These are phyloP conservation scores for Boletus barrowsii DNA, from an alignment of 768 basidiomycete species.

Conservation along the genomic window DNA sequence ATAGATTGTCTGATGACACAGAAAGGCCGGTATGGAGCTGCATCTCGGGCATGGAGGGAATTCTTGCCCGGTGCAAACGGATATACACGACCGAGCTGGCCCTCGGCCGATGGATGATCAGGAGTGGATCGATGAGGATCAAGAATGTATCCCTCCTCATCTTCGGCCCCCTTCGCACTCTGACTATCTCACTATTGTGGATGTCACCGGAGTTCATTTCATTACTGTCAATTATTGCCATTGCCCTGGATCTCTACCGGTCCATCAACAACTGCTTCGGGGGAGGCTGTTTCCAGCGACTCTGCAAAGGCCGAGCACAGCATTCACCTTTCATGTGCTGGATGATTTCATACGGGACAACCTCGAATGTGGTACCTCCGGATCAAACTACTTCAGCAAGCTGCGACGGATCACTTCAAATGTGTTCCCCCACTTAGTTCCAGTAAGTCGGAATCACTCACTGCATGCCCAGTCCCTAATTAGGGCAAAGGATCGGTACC, in stretches of 20 bases:
- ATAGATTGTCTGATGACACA: too few relatives aligned
- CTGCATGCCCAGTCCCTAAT: too few relatives aligned
- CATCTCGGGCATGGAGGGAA: too few relatives aligned
- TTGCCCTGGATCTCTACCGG: background rate
- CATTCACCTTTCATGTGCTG: constrained; percentile 17
- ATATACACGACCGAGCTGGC: too few relatives aligned
- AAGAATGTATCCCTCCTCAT: too few relatives aligned
- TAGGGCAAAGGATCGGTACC: constrained; percentile 11
- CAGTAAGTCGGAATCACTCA: background rate
- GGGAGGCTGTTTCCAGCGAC: background rate
- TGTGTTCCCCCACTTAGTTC: background rate
- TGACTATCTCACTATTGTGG: too few relatives aligned
- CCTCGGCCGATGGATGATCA: too few relatives aligned
- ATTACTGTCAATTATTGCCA: background rate
- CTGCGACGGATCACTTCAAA: background rate
- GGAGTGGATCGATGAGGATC: too few relatives aligned
- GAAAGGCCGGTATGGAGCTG: too few relatives aligned
- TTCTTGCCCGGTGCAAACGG: too few relatives aligned
- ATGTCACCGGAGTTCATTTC: too few relatives aligned
- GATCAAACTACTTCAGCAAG: constrained; percentile 2
- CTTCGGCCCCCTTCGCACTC: too few relatives aligned
- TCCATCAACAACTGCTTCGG: background rate
- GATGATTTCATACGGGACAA: constrained; percentile 18
- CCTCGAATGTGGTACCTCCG: constrained; percentile 14
- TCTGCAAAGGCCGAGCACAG: background rate